Percentiles rank a stretch among this genome's conserved stretches.
phyloP scores from a whole-genome alignment of 2,329 filamentous ascomycete genomes.

The Ceratocystis harringtonii region DNA sequence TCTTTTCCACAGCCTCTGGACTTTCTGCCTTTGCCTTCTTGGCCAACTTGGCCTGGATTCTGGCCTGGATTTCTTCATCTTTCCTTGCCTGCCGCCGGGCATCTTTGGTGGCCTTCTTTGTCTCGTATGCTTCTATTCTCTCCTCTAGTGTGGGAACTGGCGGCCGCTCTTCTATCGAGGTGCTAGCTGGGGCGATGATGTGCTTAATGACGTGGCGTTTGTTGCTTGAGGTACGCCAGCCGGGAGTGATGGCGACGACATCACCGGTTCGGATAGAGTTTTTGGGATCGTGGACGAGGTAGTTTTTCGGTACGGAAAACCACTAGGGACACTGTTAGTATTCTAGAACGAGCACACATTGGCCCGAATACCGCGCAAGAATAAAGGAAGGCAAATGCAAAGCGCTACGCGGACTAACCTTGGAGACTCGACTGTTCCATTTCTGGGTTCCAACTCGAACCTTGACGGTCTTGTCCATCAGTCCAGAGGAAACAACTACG shows the following conservation, averaged over 20 bases:
- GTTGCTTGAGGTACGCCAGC: slow-evolving; percentile 47
- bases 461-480: slow-evolving; percentile 67
- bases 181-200: slow-evolving; percentile 56
- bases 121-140: slow-evolving; percentile 38
- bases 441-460: slow-evolving; percentile 55
- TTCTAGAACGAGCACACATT: too few relatives aligned
- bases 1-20: not conserved
- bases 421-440: slow-evolving; percentile 59
- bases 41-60: slow-evolving; percentile 10
- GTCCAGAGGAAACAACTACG: slow-evolving; percentile 62
- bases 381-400: too few relatives aligned
- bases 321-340: slow-evolving; percentile 21
- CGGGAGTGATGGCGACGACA: slow-evolving; percentile 54
- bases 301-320: slow-evolving; percentile 48
- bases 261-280: slow-evolving; percentile 60
- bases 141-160: slow-evolving; percentile 51
- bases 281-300: slow-evolving; percentile 66
- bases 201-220: slow-evolving; percentile 61
- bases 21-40: slow-evolving; percentile 6
- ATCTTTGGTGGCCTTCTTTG: slow-evolving; percentile 42
- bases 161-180: slow-evolving; percentile 47
- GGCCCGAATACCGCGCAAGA: too few relatives aligned
- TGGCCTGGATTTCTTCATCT: slow-evolving; percentile 19
- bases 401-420: slow-evolving; percentile 34
- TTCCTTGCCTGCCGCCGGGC: slow-evolving; percentile 32